Base-by-base conservation (phyloP, 2,329 filamentous ascomycete species). In the Penicillium sp. region DNA sequence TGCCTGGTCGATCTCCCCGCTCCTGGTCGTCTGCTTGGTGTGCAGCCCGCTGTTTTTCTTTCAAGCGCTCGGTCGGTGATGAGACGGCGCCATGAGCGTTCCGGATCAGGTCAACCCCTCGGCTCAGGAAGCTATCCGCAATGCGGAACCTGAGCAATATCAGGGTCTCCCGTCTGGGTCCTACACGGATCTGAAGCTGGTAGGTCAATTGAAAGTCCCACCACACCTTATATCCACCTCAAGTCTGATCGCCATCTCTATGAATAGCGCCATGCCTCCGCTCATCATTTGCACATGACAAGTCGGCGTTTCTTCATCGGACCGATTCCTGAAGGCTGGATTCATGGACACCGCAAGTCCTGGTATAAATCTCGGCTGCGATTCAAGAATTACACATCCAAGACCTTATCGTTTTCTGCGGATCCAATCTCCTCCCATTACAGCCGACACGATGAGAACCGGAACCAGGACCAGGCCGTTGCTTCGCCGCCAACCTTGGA, bases 271-370 rank as follows among this genome's bases (percentile, higher is more conserved):
- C 81, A 87, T 76, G 80, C 82, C 44, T 82, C 80, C 39, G 76
- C 82, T 22, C 77, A 81, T 53, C 84, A 87, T 63, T 69, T 87
- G 36, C 78, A 86, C 68, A 71, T 83, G 58, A 86, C 84, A 6
- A 81, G 77, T 46, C 76, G 80, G 48, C 80, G 84, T 48, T 81
- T 80, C 69, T 87, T 87, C 69, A 83, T 87, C 52, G 84, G 84
- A 0, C 84, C 84, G 31, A 82, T 86, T 31, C 84, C 84, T 40
- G 80, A 83, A 60, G 82, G 81, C 50, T 87, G 84, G 84, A 74
- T 86, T 48, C 81, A 81, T 60, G 81, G 78, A 54, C 81, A 86
- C 65, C 76, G 82, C 46, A 83, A 83, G 61, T 78, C 81, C 51
- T 86, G 84, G 84, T 86, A 85, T 69, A 80, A 74, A 53, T 63